A percentile compares a stretch with the other conserved stretches of the same genome.
Evolutionary conservation across 352 stramenopile genomes (phyloP).

Genomic region (Phytophthora tentaculata): DNA sequence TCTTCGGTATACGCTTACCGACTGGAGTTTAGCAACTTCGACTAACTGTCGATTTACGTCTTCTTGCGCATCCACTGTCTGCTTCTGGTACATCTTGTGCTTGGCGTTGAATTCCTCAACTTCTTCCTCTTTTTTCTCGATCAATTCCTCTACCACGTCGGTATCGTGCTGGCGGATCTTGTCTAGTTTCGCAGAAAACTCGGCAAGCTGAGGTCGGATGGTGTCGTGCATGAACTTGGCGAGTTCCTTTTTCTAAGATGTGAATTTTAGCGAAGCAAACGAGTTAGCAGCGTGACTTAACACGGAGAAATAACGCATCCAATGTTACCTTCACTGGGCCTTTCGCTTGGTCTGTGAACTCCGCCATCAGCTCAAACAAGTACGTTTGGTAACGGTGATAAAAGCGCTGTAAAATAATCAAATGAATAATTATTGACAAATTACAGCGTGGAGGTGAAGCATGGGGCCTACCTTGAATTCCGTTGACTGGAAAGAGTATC

Average conservation of each 20-base stretch:
- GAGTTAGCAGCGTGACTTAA: neutral
- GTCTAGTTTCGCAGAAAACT: slow-evolving; percentile 63
- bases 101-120: slow-evolving; percentile 60
- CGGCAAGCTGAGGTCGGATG: slow-evolving; percentile 59
- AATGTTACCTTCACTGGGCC: slow-evolving; percentile 60
- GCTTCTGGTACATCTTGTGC: slow-evolving; percentile 65
- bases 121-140: slow-evolving; percentile 64
- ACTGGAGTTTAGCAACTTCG: slow-evolving; percentile 69
- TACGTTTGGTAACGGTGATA: slow-evolving; percentile 76
- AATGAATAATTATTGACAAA: slow-evolving; percentile 1
- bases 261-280: neutral
- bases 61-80: slow-evolving; percentile 60
- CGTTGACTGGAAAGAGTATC: slow-evolving; percentile 68
- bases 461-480: slow-evolving; percentile 66
- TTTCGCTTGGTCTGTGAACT: slow-evolving; percentile 72
- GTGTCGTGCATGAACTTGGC: slow-evolving; percentile 66
- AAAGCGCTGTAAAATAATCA: slow-evolving; percentile 54
- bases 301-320: neutral
- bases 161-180: slow-evolving; percentile 69
- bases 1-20: slow-evolving; percentile 38
- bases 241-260: slow-evolving; percentile 64
- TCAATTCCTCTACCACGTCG: slow-evolving; percentile 54
- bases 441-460: neutral
- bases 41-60: slow-evolving; percentile 73
- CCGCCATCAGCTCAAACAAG: slow-evolving; percentile 71